Conservation (phyloP, 805 yeast genomes). For the Saccharomycopsis javanensis region DNA sequence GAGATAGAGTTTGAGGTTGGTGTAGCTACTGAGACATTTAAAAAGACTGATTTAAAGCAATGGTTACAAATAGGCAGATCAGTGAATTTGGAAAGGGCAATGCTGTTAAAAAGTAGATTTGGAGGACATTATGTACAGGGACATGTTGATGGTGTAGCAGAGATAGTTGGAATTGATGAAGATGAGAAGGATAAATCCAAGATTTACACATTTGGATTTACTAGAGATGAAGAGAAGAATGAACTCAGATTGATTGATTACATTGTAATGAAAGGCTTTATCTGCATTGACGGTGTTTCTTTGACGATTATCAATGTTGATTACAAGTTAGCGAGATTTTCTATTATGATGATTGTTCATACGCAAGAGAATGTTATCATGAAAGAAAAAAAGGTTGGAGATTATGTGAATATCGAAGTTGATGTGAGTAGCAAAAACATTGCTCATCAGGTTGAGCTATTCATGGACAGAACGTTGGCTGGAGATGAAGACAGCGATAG, state of each 20-base stretch:
- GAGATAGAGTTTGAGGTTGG: slow-evolving; percentile 71
- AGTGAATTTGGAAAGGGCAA: slow-evolving; percentile 91
- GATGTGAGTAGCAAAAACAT: slow-evolving; percentile 88
- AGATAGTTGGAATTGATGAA: slow-evolving; percentile 38
- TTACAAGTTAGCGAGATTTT: slow-evolving; percentile 44
- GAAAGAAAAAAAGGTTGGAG: slow-evolving; percentile 55
- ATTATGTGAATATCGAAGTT: slow-evolving; percentile 79
- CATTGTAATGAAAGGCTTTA: slow-evolving; percentile 92
- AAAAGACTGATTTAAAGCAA: slow-evolving; percentile 65
- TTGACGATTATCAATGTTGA: slow-evolving; percentile 79
- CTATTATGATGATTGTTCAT: slow-evolving; percentile 85
- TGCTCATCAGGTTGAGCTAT: slow-evolving; percentile 66
- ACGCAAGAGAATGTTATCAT: slow-evolving; percentile 76
- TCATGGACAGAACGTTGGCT: not conserved
- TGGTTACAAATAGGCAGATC: slow-evolving; percentile 41
- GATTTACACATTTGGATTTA: slow-evolving; percentile 60
- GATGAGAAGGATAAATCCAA: slow-evolving; percentile 68
- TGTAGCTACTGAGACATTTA: slow-evolving; percentile 82
- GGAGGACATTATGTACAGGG: slow-evolving; percentile 99
- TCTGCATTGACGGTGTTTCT: slow-evolving; percentile 87
- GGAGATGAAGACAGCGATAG: slow-evolving; percentile 39
- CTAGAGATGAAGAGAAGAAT: slow-evolving; percentile 33
- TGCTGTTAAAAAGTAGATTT: slow-evolving; percentile 49
- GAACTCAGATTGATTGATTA: slow-evolving; percentile 36
- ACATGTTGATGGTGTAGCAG: slow-evolving; percentile 86